Base-by-base conservation (phyloP, 257 asterid genomes). In the Nicotiana otophora region DNA sequence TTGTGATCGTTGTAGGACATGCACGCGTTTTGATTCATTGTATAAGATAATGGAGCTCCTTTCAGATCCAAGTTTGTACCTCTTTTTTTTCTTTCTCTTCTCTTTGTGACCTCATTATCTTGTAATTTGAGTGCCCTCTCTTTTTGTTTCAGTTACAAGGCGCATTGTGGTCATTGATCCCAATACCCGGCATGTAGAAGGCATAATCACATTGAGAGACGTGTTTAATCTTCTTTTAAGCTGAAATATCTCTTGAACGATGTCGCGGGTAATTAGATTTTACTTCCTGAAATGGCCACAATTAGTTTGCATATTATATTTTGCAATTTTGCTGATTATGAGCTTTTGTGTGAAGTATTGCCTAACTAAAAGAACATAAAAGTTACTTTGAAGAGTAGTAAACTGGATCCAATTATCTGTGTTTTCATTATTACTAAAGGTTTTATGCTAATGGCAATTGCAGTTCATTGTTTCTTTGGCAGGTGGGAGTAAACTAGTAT, bases 131-230 rank as follows among this genome's bases (percentile, higher is more conserved):
- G 46, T 31, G 36, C 39, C 58, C 26, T 1, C 48, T 10, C 14
- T 78, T 62, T 69, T 54, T 63, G 79, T 80, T 82, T 61, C 89
- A 93, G 97, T 80, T 19, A 88, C 87, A 33, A 91, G 94, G 10
- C 93, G 90, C 7, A 84, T 89, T 23, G 65, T 93, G 62, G 91
- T 93, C 26, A 39, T 90, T 9, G 92, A 93, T 83, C 86, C 92
- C 20, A 76, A 83, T 36, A 84, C 85, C 84, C 76, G 77, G 48
- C 91, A 85, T 6, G 84, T 91, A 46, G 92, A 93, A 91, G 96
- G 95, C 83, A 83, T 93, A 65, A 88, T 93, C 86, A 89, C 95
- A 33, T 78, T 93, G 81, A 85, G 92, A 79, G 97, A 93, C 55
- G 85, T 91, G 31, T 91, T 90, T 64, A 36, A 64, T 42, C 85